phyloP scores from a whole-genome alignment of 2,329 filamentous ascomycete species.

The Calonectria hawksworthii region DNA sequence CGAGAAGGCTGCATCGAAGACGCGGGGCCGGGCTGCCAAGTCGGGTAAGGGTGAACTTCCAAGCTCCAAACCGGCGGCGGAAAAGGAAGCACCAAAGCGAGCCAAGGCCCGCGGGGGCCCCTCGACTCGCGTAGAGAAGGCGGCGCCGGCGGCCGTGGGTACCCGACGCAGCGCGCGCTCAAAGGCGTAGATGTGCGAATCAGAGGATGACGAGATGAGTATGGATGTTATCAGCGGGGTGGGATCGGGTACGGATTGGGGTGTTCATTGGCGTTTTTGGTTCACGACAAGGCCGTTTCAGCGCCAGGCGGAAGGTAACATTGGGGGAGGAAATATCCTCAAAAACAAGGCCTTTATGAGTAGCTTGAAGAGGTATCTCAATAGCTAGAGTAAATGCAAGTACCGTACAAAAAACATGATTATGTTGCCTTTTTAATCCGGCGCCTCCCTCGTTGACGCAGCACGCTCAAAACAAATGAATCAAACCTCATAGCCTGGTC shows the following conservation, averaged over 20 bases:
- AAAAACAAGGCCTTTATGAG: not conserved
- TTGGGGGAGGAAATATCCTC: not conserved
- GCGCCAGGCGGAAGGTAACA: not conserved
- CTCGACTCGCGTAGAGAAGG: constrained; percentile 39
- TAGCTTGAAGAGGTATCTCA: constrained; percentile 1
- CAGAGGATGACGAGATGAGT: too few species aligned
- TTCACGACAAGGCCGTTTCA: not conserved
- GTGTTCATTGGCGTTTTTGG: not conserved
- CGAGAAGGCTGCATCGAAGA: constrained; percentile 30
- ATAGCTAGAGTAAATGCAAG: not conserved
- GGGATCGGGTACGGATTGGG: too few species aligned
- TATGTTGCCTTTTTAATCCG: not conserved
- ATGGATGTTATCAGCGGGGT: not conserved
- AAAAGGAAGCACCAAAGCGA: constrained; percentile 26
- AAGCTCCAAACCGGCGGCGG: constrained; percentile 27
- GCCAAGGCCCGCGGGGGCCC: constrained; percentile 26
- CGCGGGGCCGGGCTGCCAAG: constrained; percentile 37
- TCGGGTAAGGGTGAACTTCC: constrained; percentile 43
- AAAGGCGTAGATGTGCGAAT: constrained; percentile 19
- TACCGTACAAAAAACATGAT: not conserved
- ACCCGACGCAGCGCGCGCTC: constrained; percentile 39
- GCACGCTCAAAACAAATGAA: not conserved
- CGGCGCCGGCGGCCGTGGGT: constrained; percentile 32
- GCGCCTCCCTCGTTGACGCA: not conserved
- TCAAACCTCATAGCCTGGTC: not conserved